These are phyloP conservation scores for Colletotrichum orbiculare DNA, from an alignment of 2,329 filamentous ascomycete genomes.

Conservation along the genomic window DNA sequence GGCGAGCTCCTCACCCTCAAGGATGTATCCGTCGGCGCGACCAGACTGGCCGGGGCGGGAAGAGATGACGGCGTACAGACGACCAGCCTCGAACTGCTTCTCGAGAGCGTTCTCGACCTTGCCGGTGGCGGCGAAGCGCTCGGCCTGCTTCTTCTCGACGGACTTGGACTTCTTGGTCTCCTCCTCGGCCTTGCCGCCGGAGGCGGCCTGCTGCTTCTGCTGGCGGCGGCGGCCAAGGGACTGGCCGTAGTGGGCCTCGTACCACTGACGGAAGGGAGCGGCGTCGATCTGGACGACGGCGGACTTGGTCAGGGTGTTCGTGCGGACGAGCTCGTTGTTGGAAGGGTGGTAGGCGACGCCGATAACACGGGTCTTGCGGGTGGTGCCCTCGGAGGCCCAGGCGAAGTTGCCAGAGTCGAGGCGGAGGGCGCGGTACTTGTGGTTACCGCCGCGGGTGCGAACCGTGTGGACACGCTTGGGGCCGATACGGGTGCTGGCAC, in stretches of 20 bases:
- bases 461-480: slow-evolving; percentile 96
- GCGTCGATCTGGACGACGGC: slow-evolving; percentile 99
- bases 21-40: slow-evolving; percentile 95
- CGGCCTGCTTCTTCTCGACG: slow-evolving; percentile 96
- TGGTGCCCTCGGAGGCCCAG: slow-evolving; percentile 97
- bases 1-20: slow-evolving; percentile 99
- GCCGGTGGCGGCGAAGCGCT: slow-evolving; percentile 81
- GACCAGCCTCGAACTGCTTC: slow-evolving; percentile 99
- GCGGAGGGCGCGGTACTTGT: slow-evolving; percentile 99
- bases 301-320: slow-evolving; percentile 99
- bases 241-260: slow-evolving; percentile 99
- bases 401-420: slow-evolving; percentile 99
- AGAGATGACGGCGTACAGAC: slow-evolving; percentile 92
- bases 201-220: slow-evolving; percentile 74
- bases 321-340: slow-evolving; percentile 99
- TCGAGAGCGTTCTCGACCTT: slow-evolving; percentile 95
- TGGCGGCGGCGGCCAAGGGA: slow-evolving; percentile 90
- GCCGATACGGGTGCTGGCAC: slow-evolving; percentile 99
- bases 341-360: slow-evolving; percentile 98
- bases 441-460: slow-evolving; percentile 97
- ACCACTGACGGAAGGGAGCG: slow-evolving; percentile 99
- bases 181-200: slow-evolving; percentile 67
- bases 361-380: slow-evolving; percentile 99
- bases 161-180: slow-evolving; percentile 93
- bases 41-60: slow-evolving; percentile 97